phyloP scores from a whole-genome alignment of 495 filamentous ascomycete species.

The Penicillium cataractarum region DNA sequence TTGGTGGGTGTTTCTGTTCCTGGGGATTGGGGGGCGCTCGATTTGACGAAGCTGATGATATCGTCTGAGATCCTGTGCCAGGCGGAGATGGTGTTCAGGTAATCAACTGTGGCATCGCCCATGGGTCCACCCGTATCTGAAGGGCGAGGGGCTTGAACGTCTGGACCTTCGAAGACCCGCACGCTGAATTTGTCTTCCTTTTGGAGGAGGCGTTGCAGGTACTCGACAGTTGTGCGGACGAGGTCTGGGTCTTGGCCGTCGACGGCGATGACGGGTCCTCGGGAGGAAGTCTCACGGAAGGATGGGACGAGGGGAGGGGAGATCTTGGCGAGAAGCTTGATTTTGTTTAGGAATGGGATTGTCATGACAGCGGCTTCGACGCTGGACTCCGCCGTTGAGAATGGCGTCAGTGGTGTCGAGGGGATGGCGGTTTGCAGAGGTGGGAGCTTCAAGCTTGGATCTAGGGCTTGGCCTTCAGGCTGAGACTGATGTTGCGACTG shows the following conservation, averaged over 20 bases:
- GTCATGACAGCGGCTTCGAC: conserved; percentile 75
- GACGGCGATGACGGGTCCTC: conserved; percentile 80
- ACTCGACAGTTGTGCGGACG: conserved; percentile 57
- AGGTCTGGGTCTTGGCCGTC: conserved; percentile 68
- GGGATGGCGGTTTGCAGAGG: conserved; percentile 44
- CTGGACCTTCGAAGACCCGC: conserved; percentile 52
- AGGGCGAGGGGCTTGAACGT: conserved; percentile 39
- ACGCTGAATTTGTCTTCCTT: conserved; percentile 62
- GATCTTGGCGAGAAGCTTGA: conserved; percentile 68
- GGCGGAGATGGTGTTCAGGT: conserved; percentile 65
- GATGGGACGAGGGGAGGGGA: conserved; percentile 62
- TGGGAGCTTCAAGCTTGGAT: conserved; percentile 57
- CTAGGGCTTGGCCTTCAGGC: conserved; percentile 34
- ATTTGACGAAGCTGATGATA: conserved; percentile 64
- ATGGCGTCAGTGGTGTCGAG: conserved; percentile 37
- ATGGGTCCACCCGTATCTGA: conserved; percentile 38
- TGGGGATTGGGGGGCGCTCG: conserved; percentile 1
- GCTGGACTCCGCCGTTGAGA: conserved; percentile 39
- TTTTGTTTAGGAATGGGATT: conserved; percentile 70
- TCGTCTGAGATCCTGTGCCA: conserved; percentile 75
- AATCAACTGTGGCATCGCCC: conserved; percentile 59
- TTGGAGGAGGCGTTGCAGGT: conserved; percentile 62
- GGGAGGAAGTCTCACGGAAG: conserved; percentile 45
- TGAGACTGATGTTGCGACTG: not conserved
- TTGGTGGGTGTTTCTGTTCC: not conserved